Base-by-base conservation (phyloP, 768 basidiomycete species). In the Rhodosporidiobolus odoratus region DNA sequence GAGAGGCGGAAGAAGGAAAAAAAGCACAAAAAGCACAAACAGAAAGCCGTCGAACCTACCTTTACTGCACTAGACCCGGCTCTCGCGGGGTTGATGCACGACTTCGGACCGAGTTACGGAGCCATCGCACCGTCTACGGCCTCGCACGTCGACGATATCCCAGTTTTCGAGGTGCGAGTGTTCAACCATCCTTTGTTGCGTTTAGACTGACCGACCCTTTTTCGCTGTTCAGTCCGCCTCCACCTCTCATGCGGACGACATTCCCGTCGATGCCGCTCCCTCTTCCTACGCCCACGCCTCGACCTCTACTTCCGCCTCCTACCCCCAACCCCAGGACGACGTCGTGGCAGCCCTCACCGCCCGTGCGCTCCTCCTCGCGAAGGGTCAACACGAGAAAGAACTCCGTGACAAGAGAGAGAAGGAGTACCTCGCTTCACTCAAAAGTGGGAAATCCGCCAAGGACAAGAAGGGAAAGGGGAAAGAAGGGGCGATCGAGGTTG, bases 351-450 rank as follows among this genome's bases (percentile, higher is more conserved):
- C 5, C 16, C 8, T 13, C n/a, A n/a, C 38, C 27, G 54, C n/a
- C 2, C 8, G 4, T 4, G 32, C 30, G 30, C 16, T 48, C 8
- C 2, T 27, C 23, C 19, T 4, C 17, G 72, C 85, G 85, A 9
- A 85, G 86, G 74, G 90, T 88, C 77, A 83, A 89, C 45, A 78
- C 85, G 37, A 89, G 87, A 71, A 82, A 81, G 35, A 80, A 84
- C 10, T 75, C 86, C 87, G 76, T 82, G 52, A 8, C n/a, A 30
- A 50, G 48, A n/a, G 9, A 19, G 48, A 10, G 48, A 8, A 23
- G 48, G 48, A 50, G 9, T 10, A 10, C 12, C 21, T 7, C 12
- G 23, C 7, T 8, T 19, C 9, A 8, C 12, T 23, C 16, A 10
- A 34, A 23, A 34, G 9, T 34, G 54, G n/a, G 16, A 16, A 40